Evolutionary conservation across 257 asterid species (phyloP).

Genomic region (Scutellaria barbata): DNA sequence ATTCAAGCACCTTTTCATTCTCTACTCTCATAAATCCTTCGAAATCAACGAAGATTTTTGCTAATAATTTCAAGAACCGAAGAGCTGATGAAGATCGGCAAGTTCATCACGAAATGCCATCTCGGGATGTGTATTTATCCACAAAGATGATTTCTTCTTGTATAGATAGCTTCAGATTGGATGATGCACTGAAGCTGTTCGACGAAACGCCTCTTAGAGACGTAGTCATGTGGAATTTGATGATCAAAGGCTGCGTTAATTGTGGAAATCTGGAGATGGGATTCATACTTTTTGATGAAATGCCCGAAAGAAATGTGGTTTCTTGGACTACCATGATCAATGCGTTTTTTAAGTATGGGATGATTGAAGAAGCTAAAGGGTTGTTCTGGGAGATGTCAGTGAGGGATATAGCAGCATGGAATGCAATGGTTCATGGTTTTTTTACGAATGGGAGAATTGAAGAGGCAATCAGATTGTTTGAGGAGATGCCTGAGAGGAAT

Average conservation of each 20-base stretch:
- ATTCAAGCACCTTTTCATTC: constrained; percentile 20
- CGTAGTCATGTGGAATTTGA: constrained; percentile 67
- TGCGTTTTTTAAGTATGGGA: constrained; percentile 63
- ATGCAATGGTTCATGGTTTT: constrained; percentile 74
- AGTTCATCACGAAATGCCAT: constrained; percentile 40
- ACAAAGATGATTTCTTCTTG: constrained; percentile 67
- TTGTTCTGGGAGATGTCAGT: constrained; percentile 69
- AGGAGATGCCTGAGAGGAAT: constrained; percentile 62
- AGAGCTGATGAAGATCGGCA: constrained; percentile 43
- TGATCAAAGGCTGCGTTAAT: constrained; percentile 78
- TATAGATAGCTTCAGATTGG: constrained; percentile 50
- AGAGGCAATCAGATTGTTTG: constrained; percentile 63
- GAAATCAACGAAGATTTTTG: constrained; percentile 30
- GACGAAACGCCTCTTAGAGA: constrained; percentile 75
- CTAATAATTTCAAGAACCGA: constrained; percentile 34
- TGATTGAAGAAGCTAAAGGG: constrained; percentile 65
- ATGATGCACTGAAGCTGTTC: constrained; percentile 74
- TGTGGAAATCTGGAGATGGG: constrained; percentile 65
- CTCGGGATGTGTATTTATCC: constrained; percentile 55
- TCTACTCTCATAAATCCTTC: constrained; percentile 27
- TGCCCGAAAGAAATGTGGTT: constrained; percentile 71
- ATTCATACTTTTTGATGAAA: constrained; percentile 62
- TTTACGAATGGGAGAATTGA: constrained; percentile 62
- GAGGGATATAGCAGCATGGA: constrained; percentile 83
- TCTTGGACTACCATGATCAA: constrained; percentile 82